Base-by-base conservation (phyloP, 495 filamentous ascomycete species). In the Penicillium odoratum region DNA sequence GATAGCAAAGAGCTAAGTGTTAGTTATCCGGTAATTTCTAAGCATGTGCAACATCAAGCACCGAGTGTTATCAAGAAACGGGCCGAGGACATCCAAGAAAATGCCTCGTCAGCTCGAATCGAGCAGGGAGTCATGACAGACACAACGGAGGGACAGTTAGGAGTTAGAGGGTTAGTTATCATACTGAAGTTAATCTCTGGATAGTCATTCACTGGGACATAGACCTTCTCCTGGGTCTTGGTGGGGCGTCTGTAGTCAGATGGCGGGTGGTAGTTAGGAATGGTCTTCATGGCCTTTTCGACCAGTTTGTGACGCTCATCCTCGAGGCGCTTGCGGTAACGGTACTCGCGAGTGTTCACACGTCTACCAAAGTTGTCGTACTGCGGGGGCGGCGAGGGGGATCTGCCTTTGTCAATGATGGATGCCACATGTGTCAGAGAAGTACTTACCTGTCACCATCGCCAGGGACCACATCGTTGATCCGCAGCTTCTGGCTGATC, bases 171-270 rank as follows among this genome's bases (percentile, higher is more conserved):
- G 92, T 96, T 96, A 95, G 92, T 87, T 89, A 93, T 93, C 93
- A 90, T 97, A 98, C 94, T 98, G 91, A 98, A 99, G 90, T 99
- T 99, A 90, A 99, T 97, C 78, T 98, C 95, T 83, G 95, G 95
- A 79, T 99, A 99, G 77, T 99, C 95, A 87, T 98, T 98, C 80
- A 98, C 94, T 68, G 94, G 94, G 70, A 98, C 94, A 74, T 98
- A 98, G 86, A 98, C 93, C 84, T 98, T 98, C 85, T 98, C 94
- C 77, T 97, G 92, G 68, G 94, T 97, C 89, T 98, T 98, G 68
- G 92, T 96, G 38, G 94, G 94, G 54, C 94, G 91, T 71, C 94
- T 90, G 73, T 98, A 98, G 74, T 98, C 94, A 78, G 91, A 87
- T 42, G 94, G 94, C 65, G 94, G 93, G 72, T 97, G 90, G 67